phyloP scores from a whole-genome alignment of 108 stramenopile genomes.

The Conticribra guillardii region DNA sequence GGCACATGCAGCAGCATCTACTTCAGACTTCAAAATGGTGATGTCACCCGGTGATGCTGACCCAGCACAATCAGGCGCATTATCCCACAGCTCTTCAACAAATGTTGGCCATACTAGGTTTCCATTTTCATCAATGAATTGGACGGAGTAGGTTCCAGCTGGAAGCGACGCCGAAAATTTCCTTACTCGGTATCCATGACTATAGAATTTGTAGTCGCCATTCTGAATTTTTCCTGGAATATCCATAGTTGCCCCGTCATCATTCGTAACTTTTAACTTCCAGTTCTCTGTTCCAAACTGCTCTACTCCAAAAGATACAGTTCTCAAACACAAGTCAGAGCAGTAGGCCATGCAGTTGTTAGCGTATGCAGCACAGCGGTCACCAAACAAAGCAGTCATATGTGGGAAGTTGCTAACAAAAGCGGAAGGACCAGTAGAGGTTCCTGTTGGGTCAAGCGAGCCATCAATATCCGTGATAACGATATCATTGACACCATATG shows the following conservation, averaged over 20 bases:
- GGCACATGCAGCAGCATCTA: conserved; percentile 21
- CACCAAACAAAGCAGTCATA: conserved; percentile 20
- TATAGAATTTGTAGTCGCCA: conserved; percentile 19
- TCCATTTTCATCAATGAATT: conserved; percentile 41
- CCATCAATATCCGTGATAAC: conserved; percentile 50
- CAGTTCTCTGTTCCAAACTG: conserved; percentile 46
- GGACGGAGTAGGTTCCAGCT: conserved; percentile 38
- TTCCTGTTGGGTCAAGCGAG: conserved; percentile 30
- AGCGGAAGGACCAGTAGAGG: background rate
- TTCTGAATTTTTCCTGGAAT: conserved; percentile 28
- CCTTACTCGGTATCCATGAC: conserved; percentile 10
- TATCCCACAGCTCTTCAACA: conserved; percentile 48
- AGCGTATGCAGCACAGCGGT: conserved; percentile 7
- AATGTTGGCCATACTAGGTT: conserved; percentile 46
- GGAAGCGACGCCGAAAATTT: conserved; percentile 51
- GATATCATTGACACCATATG: conserved; percentile 39
- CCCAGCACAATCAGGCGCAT: conserved; percentile 36
- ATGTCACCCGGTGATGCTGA: conserved; percentile 24
- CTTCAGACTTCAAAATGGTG: conserved; percentile 34
- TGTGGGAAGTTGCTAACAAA: conserved; percentile 22
- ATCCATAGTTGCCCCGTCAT: conserved; percentile 9
- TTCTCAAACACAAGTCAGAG: conserved; percentile 39
- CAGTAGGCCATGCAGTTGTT: conserved; percentile 45
- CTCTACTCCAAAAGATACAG: conserved; percentile 37
- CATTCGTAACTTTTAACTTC: conserved; percentile 29